phyloP scores from a whole-genome alignment of 2,329 filamentous ascomycete genomes.

The Plectosphaerella sp. region DNA sequence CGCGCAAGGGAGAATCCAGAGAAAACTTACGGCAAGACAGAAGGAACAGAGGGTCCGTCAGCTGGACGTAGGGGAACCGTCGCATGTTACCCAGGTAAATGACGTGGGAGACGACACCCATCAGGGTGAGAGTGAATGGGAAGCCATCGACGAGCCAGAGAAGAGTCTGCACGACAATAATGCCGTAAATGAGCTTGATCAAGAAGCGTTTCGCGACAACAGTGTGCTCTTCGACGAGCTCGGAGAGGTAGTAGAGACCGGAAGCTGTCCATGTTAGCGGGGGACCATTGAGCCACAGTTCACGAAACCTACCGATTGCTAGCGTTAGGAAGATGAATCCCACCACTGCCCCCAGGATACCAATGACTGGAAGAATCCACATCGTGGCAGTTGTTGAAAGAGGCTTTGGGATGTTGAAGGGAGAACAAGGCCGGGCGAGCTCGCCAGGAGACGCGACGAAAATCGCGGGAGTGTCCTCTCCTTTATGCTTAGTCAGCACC shows the following conservation, averaged over 20 bases:
- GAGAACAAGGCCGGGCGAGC: not conserved
- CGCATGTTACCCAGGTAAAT: constrained; percentile 86
- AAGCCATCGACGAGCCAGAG: constrained; percentile 83
- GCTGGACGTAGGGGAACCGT: constrained; percentile 70
- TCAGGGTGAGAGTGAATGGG: constrained; percentile 65
- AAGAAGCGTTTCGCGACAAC: constrained; percentile 87
- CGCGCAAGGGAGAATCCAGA: not conserved
- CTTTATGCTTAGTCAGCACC: not conserved
- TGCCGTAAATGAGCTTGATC: constrained; percentile 75
- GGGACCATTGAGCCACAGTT: not conserved
- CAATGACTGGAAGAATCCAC: constrained; percentile 94
- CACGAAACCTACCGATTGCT: constrained; percentile 67
- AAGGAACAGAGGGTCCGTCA: constrained; percentile 83
- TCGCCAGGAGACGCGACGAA: not conserved
- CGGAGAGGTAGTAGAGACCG: constrained; percentile 97
- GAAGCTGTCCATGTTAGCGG: constrained; percentile 55
- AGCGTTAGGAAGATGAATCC: constrained; percentile 94
- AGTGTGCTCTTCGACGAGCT: constrained; percentile 96
- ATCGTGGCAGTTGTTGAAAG: constrained; percentile 45
- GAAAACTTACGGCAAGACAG: constrained; percentile 66
- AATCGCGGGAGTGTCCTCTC: constrained; percentile 3
- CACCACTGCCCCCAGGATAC: constrained; percentile 79
- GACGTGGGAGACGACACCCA: constrained; percentile 76
- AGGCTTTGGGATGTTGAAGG: constrained; percentile 6
- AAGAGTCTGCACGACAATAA: constrained; percentile 69